Conservation (phyloP, 2,329 filamentous ascomycete species). For the Diaporthe sp. region DNA sequence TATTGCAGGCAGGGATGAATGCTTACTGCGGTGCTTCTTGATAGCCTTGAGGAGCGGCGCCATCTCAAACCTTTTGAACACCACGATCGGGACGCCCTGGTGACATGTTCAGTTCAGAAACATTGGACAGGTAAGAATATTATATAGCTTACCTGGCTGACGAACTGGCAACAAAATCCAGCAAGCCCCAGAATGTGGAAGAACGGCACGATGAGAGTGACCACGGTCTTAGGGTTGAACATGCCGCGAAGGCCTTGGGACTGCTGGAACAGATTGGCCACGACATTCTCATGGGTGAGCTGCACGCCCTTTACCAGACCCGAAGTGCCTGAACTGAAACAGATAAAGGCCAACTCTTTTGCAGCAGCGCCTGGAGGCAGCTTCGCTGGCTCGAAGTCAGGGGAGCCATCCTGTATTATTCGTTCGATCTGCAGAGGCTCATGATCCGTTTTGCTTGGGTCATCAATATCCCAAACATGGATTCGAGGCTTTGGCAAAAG, state of each 20-base stretch:
- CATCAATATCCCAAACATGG: constrained; percentile 1
- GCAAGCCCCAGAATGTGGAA: constrained; percentile 39
- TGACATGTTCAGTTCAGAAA: not conserved
- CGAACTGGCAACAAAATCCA: constrained; percentile 38
- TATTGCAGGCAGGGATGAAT: not conserved
- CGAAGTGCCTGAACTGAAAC: constrained; percentile 40
- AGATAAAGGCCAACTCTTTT: constrained; percentile 31
- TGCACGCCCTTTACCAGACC: constrained; percentile 38
- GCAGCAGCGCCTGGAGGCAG: constrained; percentile 21
- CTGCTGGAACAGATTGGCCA: constrained; percentile 39
- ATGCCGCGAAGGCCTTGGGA: constrained; percentile 33
- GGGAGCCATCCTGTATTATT: constrained; percentile 19
- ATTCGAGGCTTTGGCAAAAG: not conserved
- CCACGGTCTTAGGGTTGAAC: constrained; percentile 31
- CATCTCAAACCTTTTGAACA: constrained; percentile 36
- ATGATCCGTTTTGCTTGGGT: not conserved
- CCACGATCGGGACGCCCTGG: constrained; percentile 41
- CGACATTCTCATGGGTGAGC: constrained; percentile 40
- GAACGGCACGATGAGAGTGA: constrained; percentile 38
- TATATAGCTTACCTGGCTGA: constrained; percentile 29
- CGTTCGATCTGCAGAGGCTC: not conserved
- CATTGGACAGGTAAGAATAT: fast-evolving
- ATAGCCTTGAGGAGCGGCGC: constrained; percentile 23
- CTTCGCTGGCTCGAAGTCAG: constrained; percentile 20
- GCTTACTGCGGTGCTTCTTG: constrained; percentile 34